Conservation (phyloP, 1,284 basidiomycete species). For the Ceratobasidium sp. region DNA sequence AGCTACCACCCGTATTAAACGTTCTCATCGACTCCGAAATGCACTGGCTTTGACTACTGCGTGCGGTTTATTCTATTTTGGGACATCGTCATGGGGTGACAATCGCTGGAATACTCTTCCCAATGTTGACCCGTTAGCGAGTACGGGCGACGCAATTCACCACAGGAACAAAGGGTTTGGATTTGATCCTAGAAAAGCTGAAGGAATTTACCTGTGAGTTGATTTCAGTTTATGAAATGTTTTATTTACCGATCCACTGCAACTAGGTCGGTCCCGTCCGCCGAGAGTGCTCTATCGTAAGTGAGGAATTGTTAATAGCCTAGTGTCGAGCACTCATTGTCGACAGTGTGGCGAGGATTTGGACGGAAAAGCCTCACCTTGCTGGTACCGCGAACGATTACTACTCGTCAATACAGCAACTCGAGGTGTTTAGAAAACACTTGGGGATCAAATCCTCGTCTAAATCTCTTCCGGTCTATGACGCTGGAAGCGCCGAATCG, state of each 20-base stretch:
- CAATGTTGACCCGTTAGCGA: constrained; percentile 10
- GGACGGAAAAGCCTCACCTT: constrained; percentile 71
- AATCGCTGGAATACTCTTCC: not conserved
- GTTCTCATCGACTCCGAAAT: constrained; percentile 10
- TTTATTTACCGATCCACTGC: constrained; percentile 5
- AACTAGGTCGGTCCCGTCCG: constrained; percentile 63
- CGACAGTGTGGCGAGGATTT: constrained; percentile 60
- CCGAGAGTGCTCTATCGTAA: constrained; percentile 57
- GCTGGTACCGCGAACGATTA: constrained; percentile 72
- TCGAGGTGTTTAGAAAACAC: constrained; percentile 67
- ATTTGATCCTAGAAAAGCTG: constrained; percentile 40
- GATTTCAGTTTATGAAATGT: not conserved
- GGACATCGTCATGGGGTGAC: constrained; percentile 14
- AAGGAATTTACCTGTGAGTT: constrained; percentile 46
- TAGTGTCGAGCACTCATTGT: not conserved
- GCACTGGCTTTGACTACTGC: constrained; percentile 17
- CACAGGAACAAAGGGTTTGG: constrained; percentile 31
- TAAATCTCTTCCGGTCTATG: constrained; percentile 60
- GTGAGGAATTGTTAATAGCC: not conserved
- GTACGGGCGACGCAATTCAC: not conserved
- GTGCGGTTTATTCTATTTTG: constrained; percentile 22
- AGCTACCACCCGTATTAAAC: not conserved
- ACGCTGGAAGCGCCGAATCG: constrained; percentile 68
- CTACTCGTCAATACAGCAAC: constrained; percentile 66
- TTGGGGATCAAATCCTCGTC: constrained; percentile 58